Conservation (phyloP, 768 basidiomycete genomes). For the Arthromyces matolae region DNA sequence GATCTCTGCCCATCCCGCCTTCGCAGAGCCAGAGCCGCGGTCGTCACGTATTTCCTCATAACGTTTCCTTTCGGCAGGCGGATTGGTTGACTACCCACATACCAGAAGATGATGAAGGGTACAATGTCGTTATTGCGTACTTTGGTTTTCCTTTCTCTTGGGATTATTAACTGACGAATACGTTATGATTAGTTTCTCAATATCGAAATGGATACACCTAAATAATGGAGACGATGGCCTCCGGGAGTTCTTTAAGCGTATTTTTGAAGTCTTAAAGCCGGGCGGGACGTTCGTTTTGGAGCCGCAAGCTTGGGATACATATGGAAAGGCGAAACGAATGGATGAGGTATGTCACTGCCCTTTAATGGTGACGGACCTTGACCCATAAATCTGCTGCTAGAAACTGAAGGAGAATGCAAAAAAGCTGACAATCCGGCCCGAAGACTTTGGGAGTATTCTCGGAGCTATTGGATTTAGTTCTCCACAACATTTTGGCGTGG, state of each 20-base stretch:
- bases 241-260: conserved; percentile 60
- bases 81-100: conserved; percentile 68
- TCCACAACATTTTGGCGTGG: conserved; percentile 43
- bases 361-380: background rate
- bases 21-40: conserved; percentile 23
- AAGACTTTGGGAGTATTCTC: conserved; percentile 56
- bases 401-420: conserved; percentile 59
- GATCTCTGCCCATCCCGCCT: conserved; percentile 66
- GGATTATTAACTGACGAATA: background rate
- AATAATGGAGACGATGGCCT: conserved; percentile 75
- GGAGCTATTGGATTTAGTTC: conserved; percentile 58
- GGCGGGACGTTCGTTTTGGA: conserved; percentile 76
- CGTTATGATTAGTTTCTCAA: conserved; percentile 56
- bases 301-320: conserved; percentile 83
- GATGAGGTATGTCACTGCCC: conserved; percentile 37
- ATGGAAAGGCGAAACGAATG: conserved; percentile 73
- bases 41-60: conserved; percentile 65
- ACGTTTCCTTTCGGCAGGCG: conserved; percentile 64
- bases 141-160: conserved; percentile 3
- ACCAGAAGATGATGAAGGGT: conserved; percentile 54
- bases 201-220: conserved; percentile 92
- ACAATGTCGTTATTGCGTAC: conserved; percentile 80
- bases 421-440: conserved; percentile 54
- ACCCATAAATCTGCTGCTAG: conserved; percentile 21
- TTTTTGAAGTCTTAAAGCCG: conserved; percentile 50